These are phyloP conservation scores for Ascochyta fabae DNA, from an alignment of 2,329 filamentous ascomycete species.

Conservation along the genomic window DNA sequence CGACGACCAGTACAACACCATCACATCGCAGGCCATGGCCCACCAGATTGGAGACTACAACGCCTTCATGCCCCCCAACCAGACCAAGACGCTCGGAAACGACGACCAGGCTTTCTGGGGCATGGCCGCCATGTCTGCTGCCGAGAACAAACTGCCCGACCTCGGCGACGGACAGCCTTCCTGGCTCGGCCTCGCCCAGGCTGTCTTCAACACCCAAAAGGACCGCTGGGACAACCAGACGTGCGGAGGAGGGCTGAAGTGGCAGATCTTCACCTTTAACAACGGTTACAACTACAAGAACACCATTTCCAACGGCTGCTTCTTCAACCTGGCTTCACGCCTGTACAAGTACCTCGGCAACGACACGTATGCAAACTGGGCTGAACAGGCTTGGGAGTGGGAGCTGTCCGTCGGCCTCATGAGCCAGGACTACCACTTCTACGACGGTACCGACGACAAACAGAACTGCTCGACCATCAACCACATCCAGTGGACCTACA, in stretches of 20 bases:
- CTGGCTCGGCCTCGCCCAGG: slow-evolving; percentile 72
- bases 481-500: slow-evolving; percentile 57
- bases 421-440: slow-evolving; percentile 54
- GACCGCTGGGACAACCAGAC: slow-evolving; percentile 70
- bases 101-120: slow-evolving; percentile 67
- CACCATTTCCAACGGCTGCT: slow-evolving; percentile 77
- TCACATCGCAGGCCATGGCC: slow-evolving; percentile 64
- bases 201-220: slow-evolving; percentile 75
- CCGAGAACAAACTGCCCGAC: slow-evolving; percentile 58
- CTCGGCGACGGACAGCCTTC: slow-evolving; percentile 59
- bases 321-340: slow-evolving; percentile 82
- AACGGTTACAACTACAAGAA: slow-evolving; percentile 84
- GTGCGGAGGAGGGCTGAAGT: slow-evolving; percentile 76
- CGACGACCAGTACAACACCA: slow-evolving; percentile 48
- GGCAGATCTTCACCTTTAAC: slow-evolving; percentile 83
- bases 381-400: slow-evolving; percentile 67
- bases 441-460: slow-evolving; percentile 53
- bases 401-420: slow-evolving; percentile 58
- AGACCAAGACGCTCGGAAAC: slow-evolving; percentile 63
- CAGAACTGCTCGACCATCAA: slow-evolving; percentile 54
- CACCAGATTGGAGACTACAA: slow-evolving; percentile 74
- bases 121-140: slow-evolving; percentile 64
- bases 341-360: slow-evolving; percentile 74
- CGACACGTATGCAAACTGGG: slow-evolving; percentile 64
- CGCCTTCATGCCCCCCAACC: slow-evolving; percentile 80